phyloP scores from a whole-genome alignment of 2,329 filamentous ascomycete genomes.

The Calonectria honghensis region DNA sequence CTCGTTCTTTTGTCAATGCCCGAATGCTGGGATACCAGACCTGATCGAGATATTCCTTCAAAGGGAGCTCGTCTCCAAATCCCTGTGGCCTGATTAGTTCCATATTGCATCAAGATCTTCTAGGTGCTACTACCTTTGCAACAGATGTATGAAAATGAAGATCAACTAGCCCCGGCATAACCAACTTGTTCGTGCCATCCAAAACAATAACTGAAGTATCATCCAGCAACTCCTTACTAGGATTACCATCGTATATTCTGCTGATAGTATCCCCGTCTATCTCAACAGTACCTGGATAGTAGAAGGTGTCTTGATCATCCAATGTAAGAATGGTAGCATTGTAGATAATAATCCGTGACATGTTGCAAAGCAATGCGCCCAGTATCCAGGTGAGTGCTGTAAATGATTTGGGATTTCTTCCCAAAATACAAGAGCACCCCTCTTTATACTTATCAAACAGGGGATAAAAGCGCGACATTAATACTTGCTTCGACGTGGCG shows the following conservation, averaged over 20 bases:
- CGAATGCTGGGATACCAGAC: conserved; percentile 35
- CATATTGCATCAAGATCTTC: background rate
- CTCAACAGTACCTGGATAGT: conserved; percentile 31
- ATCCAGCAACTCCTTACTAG: background rate
- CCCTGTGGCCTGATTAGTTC: background rate
- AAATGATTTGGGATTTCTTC: background rate
- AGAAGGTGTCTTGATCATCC: conserved; percentile 25
- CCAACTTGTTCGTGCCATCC: conserved; percentile 35
- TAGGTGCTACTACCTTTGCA: background rate
- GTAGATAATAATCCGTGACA: conserved; percentile 32
- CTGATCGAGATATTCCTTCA: conserved; percentile 32
- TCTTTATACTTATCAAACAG: background rate
- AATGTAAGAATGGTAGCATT: conserved; percentile 30
- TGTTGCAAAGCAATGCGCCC: background rate
- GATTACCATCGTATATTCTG: conserved; percentile 27
- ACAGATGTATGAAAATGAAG: conserved; percentile 37
- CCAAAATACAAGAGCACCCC: background rate
- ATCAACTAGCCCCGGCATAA: conserved; percentile 32
- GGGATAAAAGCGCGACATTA: background rate
- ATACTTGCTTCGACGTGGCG: background rate
- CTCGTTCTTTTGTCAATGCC: conserved; percentile 31
- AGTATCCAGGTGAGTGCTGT: background rate
- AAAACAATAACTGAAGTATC: background rate
- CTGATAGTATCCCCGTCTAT: conserved; percentile 14
- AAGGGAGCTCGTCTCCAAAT: conserved; percentile 36